These are phyloP conservation scores for Gynandropsis gynandra DNA, from an alignment of 345 rosid genomes.

Conservation along the genomic window DNA sequence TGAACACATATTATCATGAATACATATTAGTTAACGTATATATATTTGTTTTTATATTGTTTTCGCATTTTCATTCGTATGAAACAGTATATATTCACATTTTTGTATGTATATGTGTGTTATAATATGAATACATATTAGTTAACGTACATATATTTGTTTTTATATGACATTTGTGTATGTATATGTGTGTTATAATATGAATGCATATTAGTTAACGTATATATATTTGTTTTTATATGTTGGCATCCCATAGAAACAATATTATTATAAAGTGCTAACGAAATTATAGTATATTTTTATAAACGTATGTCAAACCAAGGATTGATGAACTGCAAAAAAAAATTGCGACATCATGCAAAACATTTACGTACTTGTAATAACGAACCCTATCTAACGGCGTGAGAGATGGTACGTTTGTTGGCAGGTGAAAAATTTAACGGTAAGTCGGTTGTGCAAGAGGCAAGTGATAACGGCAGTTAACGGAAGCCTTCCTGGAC, in stretches of 20 bases:
- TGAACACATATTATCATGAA: too few relatives aligned
- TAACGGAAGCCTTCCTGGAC: conserved; percentile 78
- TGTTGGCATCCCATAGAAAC: too few relatives aligned
- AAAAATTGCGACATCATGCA: neutral
- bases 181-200: too few relatives aligned
- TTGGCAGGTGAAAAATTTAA: conserved; percentile 62
- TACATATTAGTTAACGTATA: too few relatives aligned
- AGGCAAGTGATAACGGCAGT: conserved; percentile 57
- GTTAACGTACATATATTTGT: too few relatives aligned
- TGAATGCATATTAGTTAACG: too few relatives aligned
- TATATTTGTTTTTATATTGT: neutral
- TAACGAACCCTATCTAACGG: conserved; percentile 11
- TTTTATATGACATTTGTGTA: neutral
- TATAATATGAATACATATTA: too few relatives aligned
- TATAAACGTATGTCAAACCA: neutral
- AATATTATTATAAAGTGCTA: too few relatives aligned
- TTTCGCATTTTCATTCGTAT: neutral
- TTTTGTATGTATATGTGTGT: too few relatives aligned
- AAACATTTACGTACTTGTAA: neutral
- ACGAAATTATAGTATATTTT: too few relatives aligned
- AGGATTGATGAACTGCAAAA: neutral
- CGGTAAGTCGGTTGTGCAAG: conserved; percentile 47
- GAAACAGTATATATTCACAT: neutral
- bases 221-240: neutral
- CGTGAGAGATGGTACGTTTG: conserved; percentile 11